Conservation (phyloP, 2,329 filamentous ascomycete species). For the Talaromyces rugulosus region DNA sequence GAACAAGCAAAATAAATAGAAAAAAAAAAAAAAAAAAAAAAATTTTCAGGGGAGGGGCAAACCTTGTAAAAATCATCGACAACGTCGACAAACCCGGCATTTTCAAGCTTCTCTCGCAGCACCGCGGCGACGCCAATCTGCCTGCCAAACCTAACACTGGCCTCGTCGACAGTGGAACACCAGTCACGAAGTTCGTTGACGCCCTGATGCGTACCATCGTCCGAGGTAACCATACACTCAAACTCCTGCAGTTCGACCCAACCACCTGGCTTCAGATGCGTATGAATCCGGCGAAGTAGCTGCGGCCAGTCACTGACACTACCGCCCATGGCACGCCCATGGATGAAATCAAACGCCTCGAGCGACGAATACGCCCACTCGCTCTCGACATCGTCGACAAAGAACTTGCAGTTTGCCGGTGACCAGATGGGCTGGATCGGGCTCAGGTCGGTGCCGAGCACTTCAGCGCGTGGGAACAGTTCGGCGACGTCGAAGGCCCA, state of each 20-base stretch:
- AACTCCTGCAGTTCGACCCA: constrained; percentile 16
- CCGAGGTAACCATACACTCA: constrained; percentile 12
- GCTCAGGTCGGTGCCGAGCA: constrained; percentile 16
- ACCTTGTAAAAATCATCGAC: constrained; percentile 16
- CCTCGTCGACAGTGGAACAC: constrained; percentile 16
- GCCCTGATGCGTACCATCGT: constrained; percentile 13
- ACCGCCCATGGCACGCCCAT: constrained; percentile 22
- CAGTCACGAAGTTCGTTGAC: constrained; percentile 15
- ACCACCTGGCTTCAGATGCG: constrained; percentile 14
- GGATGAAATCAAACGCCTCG: constrained; percentile 23
- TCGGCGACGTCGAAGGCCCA: constrained; percentile 32
- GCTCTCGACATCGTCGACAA: constrained; percentile 28
- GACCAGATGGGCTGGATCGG: constrained; percentile 23
- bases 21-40: not conserved
- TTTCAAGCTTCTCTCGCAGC: constrained; percentile 15
- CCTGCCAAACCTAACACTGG: constrained; percentile 18
- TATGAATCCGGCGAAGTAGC: constrained; percentile 14
- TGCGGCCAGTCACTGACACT: constrained; percentile 17
- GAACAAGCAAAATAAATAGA: not conserved
- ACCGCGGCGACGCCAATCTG: constrained; percentile 20
- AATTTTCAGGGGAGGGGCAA: not conserved
- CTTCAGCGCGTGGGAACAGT: constrained; percentile 18
- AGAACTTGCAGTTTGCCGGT: constrained; percentile 42
- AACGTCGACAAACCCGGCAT: constrained; percentile 17
- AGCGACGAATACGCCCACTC: constrained; percentile 30